Evolutionary conservation across 768 basidiomycete genomes (phyloP).

Genomic region (Mrakia blollopis): DNA sequence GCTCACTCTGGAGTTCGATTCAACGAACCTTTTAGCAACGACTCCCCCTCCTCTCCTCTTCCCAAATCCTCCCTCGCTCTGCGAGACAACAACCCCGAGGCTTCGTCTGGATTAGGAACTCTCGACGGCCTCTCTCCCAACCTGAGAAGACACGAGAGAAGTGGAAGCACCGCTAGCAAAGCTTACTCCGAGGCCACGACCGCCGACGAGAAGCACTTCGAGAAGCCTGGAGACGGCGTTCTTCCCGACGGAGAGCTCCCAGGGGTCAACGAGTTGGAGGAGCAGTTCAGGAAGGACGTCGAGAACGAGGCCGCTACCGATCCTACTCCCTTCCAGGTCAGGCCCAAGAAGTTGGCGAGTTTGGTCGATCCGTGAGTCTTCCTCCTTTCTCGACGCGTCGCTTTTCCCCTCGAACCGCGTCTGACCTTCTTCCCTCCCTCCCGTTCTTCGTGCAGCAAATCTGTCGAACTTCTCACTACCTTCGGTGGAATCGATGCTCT

Average conservation of each 20-base stretch:
- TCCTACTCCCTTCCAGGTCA: slow-evolving; percentile 66
- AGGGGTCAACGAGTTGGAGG: slow-evolving; percentile 29
- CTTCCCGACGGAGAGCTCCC: slow-evolving; percentile 1
- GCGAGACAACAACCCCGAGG: slow-evolving; percentile 46
- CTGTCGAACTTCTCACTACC: slow-evolving; percentile 55
- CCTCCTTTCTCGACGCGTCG: neutral
- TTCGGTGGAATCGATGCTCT: slow-evolving; percentile 69
- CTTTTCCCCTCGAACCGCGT: no score
- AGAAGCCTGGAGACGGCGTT: neutral
- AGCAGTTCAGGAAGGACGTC: slow-evolving; percentile 33
- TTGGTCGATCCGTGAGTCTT: slow-evolving; percentile 81
- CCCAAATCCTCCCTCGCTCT: slow-evolving; percentile 36
- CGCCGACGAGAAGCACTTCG: neutral
- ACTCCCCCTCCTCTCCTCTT: slow-evolving; percentile 10
- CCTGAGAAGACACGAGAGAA: slow-evolving; percentile 28
- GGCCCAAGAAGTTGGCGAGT: slow-evolving; percentile 69
- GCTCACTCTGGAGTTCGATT: neutral
- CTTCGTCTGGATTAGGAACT: slow-evolving; percentile 40
- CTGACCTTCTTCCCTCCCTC: neutral
- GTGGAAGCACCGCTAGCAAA: slow-evolving; percentile 21
- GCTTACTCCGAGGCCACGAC: neutral
- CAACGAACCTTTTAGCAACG: neutral
- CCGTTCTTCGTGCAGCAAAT: slow-evolving; percentile 28
- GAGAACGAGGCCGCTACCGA: slow-evolving; percentile 50
- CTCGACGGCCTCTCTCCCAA: slow-evolving; percentile 35